Evolutionary conservation across 2,329 filamentous ascomycete genomes (phyloP).

Genomic region (Stemphylium beticola): DNA sequence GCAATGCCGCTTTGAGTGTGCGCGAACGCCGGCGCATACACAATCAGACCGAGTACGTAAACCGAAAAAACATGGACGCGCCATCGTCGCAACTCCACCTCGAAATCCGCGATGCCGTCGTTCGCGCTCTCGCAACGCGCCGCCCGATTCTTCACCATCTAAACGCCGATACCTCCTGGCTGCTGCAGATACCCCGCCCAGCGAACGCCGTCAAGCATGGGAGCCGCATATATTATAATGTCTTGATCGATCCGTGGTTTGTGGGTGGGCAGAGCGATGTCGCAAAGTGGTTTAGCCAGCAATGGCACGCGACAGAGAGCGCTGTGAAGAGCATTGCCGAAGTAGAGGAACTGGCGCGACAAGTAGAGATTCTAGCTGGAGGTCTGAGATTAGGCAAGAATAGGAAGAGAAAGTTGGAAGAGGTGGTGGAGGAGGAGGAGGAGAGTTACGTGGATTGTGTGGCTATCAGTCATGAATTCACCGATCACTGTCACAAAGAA

Average conservation of each 20-base stretch:
- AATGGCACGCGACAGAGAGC: slow-evolving; percentile 65
- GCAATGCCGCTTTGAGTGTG: slow-evolving; percentile 30
- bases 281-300: slow-evolving; percentile 68
- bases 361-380: slow-evolving; percentile 55
- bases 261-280: slow-evolving; percentile 68
- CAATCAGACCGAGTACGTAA: not conserved
- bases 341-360: slow-evolving; percentile 59
- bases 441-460: slow-evolving; percentile 62
- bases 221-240: slow-evolving; percentile 64
- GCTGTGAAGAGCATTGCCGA: slow-evolving; percentile 62
- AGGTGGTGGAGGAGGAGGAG: slow-evolving; percentile 24
- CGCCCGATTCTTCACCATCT: slow-evolving; percentile 67
- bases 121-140: slow-evolving; percentile 49
- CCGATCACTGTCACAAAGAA: slow-evolving; percentile 69
- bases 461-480: slow-evolving; percentile 69
- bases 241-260: slow-evolving; percentile 71
- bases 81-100: slow-evolving; percentile 50
- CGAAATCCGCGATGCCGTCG: slow-evolving; percentile 51
- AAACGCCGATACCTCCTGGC: slow-evolving; percentile 71
- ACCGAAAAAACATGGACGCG: slow-evolving; percentile 36
- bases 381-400: slow-evolving; percentile 28
- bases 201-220: slow-evolving; percentile 49
- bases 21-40: slow-evolving; percentile 10
- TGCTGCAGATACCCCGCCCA: slow-evolving; percentile 68
- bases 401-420: slow-evolving; percentile 15